These are phyloP conservation scores for Baudoinia panamericana DNA, from an alignment of 495 filamentous ascomycete genomes.

Conservation along the genomic window DNA sequence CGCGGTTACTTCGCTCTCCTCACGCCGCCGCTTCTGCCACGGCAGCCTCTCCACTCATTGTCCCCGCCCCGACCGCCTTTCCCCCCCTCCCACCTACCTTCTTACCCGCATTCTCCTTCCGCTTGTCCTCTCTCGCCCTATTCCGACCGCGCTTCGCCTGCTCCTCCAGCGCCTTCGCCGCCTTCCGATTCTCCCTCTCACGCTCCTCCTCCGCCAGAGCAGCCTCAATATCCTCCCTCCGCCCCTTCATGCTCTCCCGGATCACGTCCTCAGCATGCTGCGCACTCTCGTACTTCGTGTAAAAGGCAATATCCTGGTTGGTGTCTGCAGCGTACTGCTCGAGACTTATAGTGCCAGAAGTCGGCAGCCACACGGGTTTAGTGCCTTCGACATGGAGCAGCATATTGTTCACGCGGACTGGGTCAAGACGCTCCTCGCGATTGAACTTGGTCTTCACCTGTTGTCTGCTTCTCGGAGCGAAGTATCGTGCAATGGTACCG, in stretches of 20 bases:
- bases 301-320: slow-evolving; percentile 16
- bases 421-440: slow-evolving; percentile 72
- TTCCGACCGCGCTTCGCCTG: slow-evolving; percentile 32
- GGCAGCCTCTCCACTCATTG: slow-evolving; percentile 4
- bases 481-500: slow-evolving; percentile 70
- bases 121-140: slow-evolving; percentile 30
- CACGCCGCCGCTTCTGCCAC: too few relatives aligned
- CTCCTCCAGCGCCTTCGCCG: slow-evolving; percentile 26
- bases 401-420: slow-evolving; percentile 52
- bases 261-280: slow-evolving; percentile 56
- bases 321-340: slow-evolving; percentile 22
- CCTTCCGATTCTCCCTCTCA: too few relatives aligned
- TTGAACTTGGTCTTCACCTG: slow-evolving; percentile 89
- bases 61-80: slow-evolving; percentile 28
- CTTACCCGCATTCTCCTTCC: slow-evolving; percentile 22
- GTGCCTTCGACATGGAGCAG: too few relatives aligned
- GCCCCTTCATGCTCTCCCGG: slow-evolving; percentile 44
- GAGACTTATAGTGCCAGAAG: slow-evolving; percentile 21
- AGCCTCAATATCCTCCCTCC: slow-evolving; percentile 38
- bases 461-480: slow-evolving; percentile 57
- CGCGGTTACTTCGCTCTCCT: too few relatives aligned
- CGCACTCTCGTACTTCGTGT: slow-evolving; percentile 27
- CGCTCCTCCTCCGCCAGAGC: slow-evolving; percentile 27
- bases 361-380: slow-evolving; percentile 12
- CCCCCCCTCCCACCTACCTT: slow-evolving; percentile 19